These are phyloP conservation scores for Raffaelea deltoideospora DNA, from an alignment of 2,329 filamentous ascomycete species.

Conservation along the genomic window DNA sequence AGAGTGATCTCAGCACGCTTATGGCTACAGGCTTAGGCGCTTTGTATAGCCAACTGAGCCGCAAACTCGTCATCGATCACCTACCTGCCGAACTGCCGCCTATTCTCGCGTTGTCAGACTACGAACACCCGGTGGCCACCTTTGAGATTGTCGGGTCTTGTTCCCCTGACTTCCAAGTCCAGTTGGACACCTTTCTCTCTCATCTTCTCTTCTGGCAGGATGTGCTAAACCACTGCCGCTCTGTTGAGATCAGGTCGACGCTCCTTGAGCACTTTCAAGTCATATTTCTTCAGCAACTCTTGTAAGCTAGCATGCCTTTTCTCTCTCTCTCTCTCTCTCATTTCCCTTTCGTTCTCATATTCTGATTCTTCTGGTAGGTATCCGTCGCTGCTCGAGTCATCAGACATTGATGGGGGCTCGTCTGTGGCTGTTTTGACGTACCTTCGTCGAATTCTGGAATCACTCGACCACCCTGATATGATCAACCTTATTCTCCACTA, in stretches of 20 bases:
- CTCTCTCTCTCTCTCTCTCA: not conserved
- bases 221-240: constrained; percentile 87
- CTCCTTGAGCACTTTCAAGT: constrained; percentile 94
- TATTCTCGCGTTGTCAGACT: constrained; percentile 80
- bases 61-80: constrained; percentile 71
- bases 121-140: constrained; percentile 55
- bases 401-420: constrained; percentile 90
- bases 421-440: constrained; percentile 94
- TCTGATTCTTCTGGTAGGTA: constrained; percentile 43
- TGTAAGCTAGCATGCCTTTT: constrained; percentile 38
- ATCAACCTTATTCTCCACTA: constrained; percentile 90
- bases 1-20: constrained; percentile 86
- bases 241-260: constrained; percentile 80
- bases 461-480: constrained; percentile 83
- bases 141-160: constrained; percentile 61
- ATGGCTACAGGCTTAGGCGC: constrained; percentile 93
- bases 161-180: constrained; percentile 61
- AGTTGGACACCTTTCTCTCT: constrained; percentile 85
- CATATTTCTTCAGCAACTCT: constrained; percentile 82
- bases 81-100: constrained; percentile 62
- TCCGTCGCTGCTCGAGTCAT: constrained; percentile 88
- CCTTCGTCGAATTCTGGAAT: constrained; percentile 76
- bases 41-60: constrained; percentile 49
- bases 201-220: constrained; percentile 98
- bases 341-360: not conserved